phyloP scores from a whole-genome alignment of 768 basidiomycete genomes.

The Punctularia strigosozonata region DNA sequence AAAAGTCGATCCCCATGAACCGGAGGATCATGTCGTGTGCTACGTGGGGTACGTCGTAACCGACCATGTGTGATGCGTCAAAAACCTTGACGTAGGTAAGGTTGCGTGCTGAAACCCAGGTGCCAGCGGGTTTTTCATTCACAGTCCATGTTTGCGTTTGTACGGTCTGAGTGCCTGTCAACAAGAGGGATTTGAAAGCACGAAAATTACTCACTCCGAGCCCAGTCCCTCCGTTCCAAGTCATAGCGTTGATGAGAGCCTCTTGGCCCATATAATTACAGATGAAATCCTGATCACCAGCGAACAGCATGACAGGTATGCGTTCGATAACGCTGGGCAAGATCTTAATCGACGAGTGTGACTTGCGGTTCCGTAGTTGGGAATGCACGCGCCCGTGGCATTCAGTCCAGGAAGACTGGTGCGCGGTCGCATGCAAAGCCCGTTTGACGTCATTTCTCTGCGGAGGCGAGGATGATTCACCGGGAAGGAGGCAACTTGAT shows the following conservation, averaged over 20 bases:
- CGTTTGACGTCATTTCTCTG: slow-evolving; percentile 72
- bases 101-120: slow-evolving; percentile 84
- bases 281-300: slow-evolving; percentile 91
- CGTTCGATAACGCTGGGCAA: slow-evolving; percentile 69
- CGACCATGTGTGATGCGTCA: slow-evolving; percentile 95
- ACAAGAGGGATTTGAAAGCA: neutral
- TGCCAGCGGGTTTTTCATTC: slow-evolving; percentile 66
- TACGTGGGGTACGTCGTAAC: slow-evolving; percentile 75
- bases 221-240: slow-evolving; percentile 79
- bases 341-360: slow-evolving; percentile 62
- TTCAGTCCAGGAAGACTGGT: slow-evolving; percentile 80
- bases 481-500: neutral
- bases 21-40: slow-evolving; percentile 98
- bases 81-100: slow-evolving; percentile 90
- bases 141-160: slow-evolving; percentile 69
- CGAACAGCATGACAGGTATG: slow-evolving; percentile 84
- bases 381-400: slow-evolving; percentile 58
- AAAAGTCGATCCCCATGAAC: slow-evolving; percentile 90
- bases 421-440: slow-evolving; percentile 72
- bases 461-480: slow-evolving; percentile 3
- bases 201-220: slow-evolving; percentile 53
- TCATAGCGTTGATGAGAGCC: slow-evolving; percentile 67
- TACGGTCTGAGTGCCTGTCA: slow-evolving; percentile 40
- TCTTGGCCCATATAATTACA: slow-evolving; percentile 94
- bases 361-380: slow-evolving; percentile 42